Percentiles rank a stretch among this genome's conserved stretches.
These are phyloP conservation scores for Phalaenopsis aphrodite DNA, from an alignment of 106 monocot species.

Conservation along the genomic window DNA sequence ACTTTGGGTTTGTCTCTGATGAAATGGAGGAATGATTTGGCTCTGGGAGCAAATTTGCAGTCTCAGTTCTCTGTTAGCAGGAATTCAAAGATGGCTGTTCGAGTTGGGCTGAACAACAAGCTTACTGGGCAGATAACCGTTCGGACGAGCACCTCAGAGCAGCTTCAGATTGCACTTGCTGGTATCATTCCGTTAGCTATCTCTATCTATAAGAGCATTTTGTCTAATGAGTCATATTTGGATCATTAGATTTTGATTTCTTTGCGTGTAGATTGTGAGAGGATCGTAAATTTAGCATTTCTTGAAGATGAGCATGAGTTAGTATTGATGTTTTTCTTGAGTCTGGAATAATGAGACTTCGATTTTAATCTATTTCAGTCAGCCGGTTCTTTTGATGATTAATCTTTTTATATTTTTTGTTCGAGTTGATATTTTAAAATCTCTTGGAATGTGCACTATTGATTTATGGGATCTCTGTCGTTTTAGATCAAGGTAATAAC, in stretches of 20 bases:
- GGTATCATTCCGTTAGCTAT: slow-evolving; percentile 60
- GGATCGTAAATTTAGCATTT: slow-evolving; percentile 8
- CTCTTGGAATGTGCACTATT: slow-evolving; percentile 2
- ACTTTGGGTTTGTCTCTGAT: slow-evolving; percentile 84
- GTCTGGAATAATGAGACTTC: slow-evolving; percentile 16
- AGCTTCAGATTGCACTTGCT: slow-evolving; percentile 62
- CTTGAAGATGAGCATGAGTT: slow-evolving; percentile 19
- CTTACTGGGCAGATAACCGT: slow-evolving; percentile 74
- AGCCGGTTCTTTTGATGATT: slow-evolving; percentile 1
- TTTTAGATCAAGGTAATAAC: neutral
- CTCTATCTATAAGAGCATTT: slow-evolving; percentile 38
- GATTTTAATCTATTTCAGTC: slow-evolving; percentile 5
- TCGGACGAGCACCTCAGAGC: slow-evolving; percentile 63
- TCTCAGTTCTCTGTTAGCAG: slow-evolving; percentile 61
- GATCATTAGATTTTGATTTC: slow-evolving; percentile 18
- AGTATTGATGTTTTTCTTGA: slow-evolving; percentile 8
- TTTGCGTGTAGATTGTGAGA: slow-evolving; percentile 6
- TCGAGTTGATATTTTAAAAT: neutral
- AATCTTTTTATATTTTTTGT: neutral
- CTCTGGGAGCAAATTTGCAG: slow-evolving; percentile 89
- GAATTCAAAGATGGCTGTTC: slow-evolving; percentile 64
- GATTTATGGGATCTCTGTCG: neutral
- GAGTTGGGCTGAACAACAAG: slow-evolving; percentile 84
- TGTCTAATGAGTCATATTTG: slow-evolving; percentile 34
- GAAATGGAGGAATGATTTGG: slow-evolving; percentile 83